Evolutionary conservation across 2,329 filamentous ascomycete genomes (phyloP), one percentile per base, ranked within the genome.

Genomic region (Thermothelomyces thermophilus): DNA sequence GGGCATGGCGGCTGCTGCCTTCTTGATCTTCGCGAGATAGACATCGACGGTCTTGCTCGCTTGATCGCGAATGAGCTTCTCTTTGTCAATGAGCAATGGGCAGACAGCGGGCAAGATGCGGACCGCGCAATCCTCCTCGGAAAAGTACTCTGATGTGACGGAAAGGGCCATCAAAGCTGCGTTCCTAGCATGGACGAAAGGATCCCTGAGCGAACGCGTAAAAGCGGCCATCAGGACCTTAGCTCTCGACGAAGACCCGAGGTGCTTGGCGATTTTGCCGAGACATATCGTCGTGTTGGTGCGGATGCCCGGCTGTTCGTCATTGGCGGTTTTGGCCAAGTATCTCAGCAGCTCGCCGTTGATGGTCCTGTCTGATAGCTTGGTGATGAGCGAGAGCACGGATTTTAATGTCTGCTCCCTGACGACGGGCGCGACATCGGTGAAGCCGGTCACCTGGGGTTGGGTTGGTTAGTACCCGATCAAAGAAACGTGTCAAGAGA

Each of bases 201-300:
- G 93, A 65, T 98, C 93, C 43, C 90, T 79, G 3, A 97, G 75
- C 0, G 93, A 89, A 22, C 93, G 82, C 2, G 86, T 84, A 63
- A 98, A 98, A 0, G 93, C 93, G 7, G 93, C 93, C 46, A 90
- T 86, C 22, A 98, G 79, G 0, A 98, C 91, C 67, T 97, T 98
- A 41, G 86, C 78, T 55, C 93, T 79, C 3, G 87, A 88, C 57
- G 87, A 75, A 1, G 79, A 74, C 1, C 89, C 88, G 1, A 98
- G 74, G 60, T 95, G 86, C 60, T 89, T 90, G 13, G 93, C 90
- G 59, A 98, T 96, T 63, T 96, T 97, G 19, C 93, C 93, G 0
- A 98, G 71, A 64, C 91, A 97, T 49, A 98, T 98, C 1, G 93
- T 98, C 0, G 93, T 98, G 65, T 98, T 98, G 8, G 93, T 98